phyloP scores from a whole-genome alignment of 495 filamentous ascomycete species.

The Evernia prunastri region DNA sequence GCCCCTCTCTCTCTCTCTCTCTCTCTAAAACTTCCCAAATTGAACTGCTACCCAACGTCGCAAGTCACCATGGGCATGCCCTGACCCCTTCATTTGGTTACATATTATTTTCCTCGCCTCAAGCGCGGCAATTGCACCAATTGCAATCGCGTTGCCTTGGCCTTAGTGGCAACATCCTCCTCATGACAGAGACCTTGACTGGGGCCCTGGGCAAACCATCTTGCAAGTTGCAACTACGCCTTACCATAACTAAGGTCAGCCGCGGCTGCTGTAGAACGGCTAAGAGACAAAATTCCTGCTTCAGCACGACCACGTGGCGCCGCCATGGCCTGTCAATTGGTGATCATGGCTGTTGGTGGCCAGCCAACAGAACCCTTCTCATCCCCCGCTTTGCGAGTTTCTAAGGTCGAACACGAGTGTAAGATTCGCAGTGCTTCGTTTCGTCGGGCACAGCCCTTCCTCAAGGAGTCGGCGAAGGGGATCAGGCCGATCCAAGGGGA shows the following conservation, averaged over 20 bases:
- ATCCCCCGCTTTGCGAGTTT: neutral
- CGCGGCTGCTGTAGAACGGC: neutral
- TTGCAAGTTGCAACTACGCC: neutral
- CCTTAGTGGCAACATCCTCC: neutral
- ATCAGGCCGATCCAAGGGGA: neutral
- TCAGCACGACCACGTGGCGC: neutral
- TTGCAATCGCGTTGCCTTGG: neutral
- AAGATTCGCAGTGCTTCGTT: neutral
- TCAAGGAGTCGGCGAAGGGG: neutral
- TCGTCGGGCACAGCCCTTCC: neutral
- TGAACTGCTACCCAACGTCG: constrained; percentile 1
- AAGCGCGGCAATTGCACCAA: neutral
- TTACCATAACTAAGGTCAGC: neutral
- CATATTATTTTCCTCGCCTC: neutral
- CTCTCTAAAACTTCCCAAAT: neutral
- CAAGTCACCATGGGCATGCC: neutral
- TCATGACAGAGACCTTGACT: neutral
- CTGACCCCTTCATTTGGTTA: neutral
- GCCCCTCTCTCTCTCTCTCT: too few relatives aligned
- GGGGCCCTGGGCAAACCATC: neutral
- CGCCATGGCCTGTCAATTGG: neutral
- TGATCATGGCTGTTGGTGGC: neutral
- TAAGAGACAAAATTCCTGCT: neutral
- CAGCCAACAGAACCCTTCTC: neutral
- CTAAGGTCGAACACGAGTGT: neutral